phyloP scores from a whole-genome alignment of 2,329 filamentous ascomycete species.

The Spiromastix sp. region DNA sequence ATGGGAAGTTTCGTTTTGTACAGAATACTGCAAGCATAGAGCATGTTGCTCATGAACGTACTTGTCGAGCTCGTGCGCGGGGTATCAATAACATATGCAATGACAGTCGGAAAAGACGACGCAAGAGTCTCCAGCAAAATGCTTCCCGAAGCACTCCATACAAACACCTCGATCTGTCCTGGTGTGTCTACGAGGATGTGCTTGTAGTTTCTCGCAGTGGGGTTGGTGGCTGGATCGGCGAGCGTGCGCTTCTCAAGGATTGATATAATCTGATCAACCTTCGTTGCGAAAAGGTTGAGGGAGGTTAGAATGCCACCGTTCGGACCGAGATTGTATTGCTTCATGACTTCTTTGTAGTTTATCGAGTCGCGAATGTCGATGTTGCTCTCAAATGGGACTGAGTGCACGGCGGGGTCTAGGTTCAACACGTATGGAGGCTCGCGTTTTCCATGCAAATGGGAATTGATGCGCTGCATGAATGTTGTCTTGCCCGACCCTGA shows the following conservation, averaged over 20 bases:
- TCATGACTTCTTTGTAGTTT: constrained; percentile 99
- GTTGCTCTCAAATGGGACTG: constrained; percentile 89
- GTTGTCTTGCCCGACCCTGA: constrained; percentile 95
- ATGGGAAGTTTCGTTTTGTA: constrained; percentile 98
- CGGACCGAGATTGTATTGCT: constrained; percentile 93
- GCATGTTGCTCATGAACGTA: constrained; percentile 99
- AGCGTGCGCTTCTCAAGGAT: constrained; percentile 81
- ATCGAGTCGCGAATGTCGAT: constrained; percentile 98
- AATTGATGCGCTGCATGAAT: constrained; percentile 97
- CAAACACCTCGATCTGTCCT: constrained; percentile 96
- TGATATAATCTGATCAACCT: constrained; percentile 87
- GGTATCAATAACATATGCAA: constrained; percentile 96
- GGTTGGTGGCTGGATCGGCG: constrained; percentile 43
- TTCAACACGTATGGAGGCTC: constrained; percentile 91
- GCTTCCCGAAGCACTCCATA: constrained; percentile 92
- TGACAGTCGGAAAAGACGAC: constrained; percentile 88
- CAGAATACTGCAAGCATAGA: constrained; percentile 95
- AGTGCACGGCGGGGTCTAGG: constrained; percentile 87
- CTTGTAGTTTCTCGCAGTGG: constrained; percentile 50
- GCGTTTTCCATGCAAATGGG: constrained; percentile 72
- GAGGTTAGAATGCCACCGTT: constrained; percentile 96
- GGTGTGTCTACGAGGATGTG: constrained; percentile 92
- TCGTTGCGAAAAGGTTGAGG: constrained; percentile 92
- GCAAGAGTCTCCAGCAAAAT: constrained; percentile 90
- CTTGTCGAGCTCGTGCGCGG: constrained; percentile 85